Base-by-base conservation (phyloP, 768 basidiomycete genomes). In the Lactifluus echinatus region DNA sequence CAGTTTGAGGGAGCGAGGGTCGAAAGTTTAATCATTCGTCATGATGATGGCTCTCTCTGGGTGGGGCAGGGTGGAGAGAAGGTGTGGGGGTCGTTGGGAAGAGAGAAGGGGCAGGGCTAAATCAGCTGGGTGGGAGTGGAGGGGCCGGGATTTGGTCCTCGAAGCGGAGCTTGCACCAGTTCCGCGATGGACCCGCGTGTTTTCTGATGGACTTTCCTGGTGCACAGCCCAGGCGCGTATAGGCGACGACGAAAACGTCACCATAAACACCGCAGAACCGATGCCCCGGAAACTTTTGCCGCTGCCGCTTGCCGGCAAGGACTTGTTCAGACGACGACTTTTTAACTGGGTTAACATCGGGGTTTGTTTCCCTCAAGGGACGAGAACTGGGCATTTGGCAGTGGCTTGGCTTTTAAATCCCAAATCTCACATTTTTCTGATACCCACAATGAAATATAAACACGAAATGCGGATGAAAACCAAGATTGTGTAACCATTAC, bases 121-220 rank as follows among this genome's bases (percentile, higher is more conserved):
- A 34, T 21, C 39, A 21, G 10, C 2, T 26, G n/a, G n/a, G n/a
- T n/a, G n/a, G n/a, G n/a, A n/a, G n/a, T n/a, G n/a, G 37, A 37
- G 43, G 15, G 15, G 34, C 7, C 26, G 15, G 55, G 34, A 40
- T 15, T 19, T 17, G 34, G 26, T 40, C 34, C 5, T 50, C 53
- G 47, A 55, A 59, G 58, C 58, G 58, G 58, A 59, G 58, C 58
- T 59, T 55, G 36, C 47, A 37, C n/a, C n/a, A 55, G 44, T 59
- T 55, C 58, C 58, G 58, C 58, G 58, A 43, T 36, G 12, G 33
- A 47, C 53, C 58, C 58, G 58, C 58, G 58, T 59, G 48, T 49
- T 42, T 23, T 54, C 46, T 50, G 53, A 59, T 59, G 48, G 46
- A 48, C n/a, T 37, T 11, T 33, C 23, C 31, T 4, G 19, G 19